Percentiles rank a stretch among this genome's conserved stretches.
Conservation (phyloP, 2,329 filamentous ascomycete species). For the Ceratocystis variospora region DNA sequence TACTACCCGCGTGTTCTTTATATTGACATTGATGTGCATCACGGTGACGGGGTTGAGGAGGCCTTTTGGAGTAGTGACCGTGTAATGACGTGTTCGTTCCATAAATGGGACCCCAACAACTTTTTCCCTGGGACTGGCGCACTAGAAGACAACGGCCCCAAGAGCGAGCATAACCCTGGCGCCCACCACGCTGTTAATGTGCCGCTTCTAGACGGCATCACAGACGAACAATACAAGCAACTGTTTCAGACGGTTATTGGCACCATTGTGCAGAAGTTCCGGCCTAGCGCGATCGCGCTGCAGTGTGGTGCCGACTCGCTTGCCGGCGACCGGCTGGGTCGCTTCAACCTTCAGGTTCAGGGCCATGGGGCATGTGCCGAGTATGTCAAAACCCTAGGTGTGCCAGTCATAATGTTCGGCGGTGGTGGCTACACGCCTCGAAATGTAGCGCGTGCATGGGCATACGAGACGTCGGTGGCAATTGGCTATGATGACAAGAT, state of each 20-base stretch:
- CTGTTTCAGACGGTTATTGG: slow-evolving; percentile 75
- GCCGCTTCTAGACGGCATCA: slow-evolving; percentile 78
- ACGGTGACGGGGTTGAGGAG: slow-evolving; percentile 82
- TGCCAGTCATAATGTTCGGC: slow-evolving; percentile 81
- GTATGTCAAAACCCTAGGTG: slow-evolving; percentile 65
- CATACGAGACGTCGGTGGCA: slow-evolving; percentile 86
- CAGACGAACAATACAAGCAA: slow-evolving; percentile 73
- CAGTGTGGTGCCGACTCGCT: slow-evolving; percentile 94
- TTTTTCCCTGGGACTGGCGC: slow-evolving; percentile 92
- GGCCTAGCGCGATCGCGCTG: slow-evolving; percentile 79
- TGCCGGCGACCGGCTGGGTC: slow-evolving; percentile 80
- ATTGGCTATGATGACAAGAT: slow-evolving; percentile 61
- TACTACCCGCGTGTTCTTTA: slow-evolving; percentile 77
- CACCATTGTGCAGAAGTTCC: slow-evolving; percentile 65
- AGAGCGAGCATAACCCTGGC: slow-evolving; percentile 70
- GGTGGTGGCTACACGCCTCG: slow-evolving; percentile 93
- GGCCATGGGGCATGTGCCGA: slow-evolving; percentile 85
- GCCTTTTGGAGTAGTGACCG: slow-evolving; percentile 81
- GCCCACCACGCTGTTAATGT: slow-evolving; percentile 86
- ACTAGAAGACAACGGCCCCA: slow-evolving; percentile 70
- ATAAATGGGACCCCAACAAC: slow-evolving; percentile 74
- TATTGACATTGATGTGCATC: slow-evolving; percentile 87
- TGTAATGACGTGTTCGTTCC: slow-evolving; percentile 87
- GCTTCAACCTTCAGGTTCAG: slow-evolving; percentile 93
- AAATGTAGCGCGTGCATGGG: slow-evolving; percentile 94